Conservation (phyloP, 441 rosid species). For the Adansonia rubrostipa region DNA sequence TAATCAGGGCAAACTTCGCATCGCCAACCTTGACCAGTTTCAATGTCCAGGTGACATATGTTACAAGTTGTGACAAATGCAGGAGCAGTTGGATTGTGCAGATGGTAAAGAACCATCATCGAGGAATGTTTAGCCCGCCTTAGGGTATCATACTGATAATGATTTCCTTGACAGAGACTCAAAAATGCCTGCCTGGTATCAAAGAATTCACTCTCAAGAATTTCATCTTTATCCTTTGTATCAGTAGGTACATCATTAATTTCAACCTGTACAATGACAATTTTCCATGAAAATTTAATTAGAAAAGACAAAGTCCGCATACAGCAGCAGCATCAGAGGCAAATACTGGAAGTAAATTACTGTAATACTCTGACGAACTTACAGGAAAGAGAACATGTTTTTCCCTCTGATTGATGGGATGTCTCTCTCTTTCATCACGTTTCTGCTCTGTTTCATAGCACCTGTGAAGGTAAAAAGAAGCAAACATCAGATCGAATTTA, state of each 20-base stretch:
- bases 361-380: slow-evolving; percentile 43
- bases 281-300: slow-evolving; percentile 22
- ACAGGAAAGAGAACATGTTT: slow-evolving; percentile 77
- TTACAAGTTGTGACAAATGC: slow-evolving; percentile 96
- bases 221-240: slow-evolving; percentile 94
- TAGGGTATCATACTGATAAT: slow-evolving; percentile 96
- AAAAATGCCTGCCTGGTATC: slow-evolving; percentile 98
- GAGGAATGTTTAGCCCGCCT: slow-evolving; percentile 99
- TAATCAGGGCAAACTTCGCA: slow-evolving; percentile 99
- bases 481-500: slow-evolving; percentile 29
- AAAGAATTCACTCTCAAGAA: slow-evolving; percentile 97
- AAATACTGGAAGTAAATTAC: background rate
- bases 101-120: slow-evolving; percentile 99
- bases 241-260: slow-evolving; percentile 76
- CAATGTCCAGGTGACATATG: slow-evolving; percentile 89
- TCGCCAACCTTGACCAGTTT: slow-evolving; percentile 99
- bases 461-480: slow-evolving; percentile 46
- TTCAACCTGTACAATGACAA: slow-evolving; percentile 60
- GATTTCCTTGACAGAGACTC: slow-evolving; percentile 99
- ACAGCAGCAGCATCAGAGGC: slow-evolving; percentile 7
- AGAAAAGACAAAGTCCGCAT: background rate
- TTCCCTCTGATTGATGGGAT: slow-evolving; percentile 84
- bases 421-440: slow-evolving; percentile 93
- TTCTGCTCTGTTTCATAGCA: slow-evolving; percentile 89
- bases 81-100: slow-evolving; percentile 99